Base-by-base conservation (phyloP, 106 monocot genomes). In the Phalaenopsis aphrodite region DNA sequence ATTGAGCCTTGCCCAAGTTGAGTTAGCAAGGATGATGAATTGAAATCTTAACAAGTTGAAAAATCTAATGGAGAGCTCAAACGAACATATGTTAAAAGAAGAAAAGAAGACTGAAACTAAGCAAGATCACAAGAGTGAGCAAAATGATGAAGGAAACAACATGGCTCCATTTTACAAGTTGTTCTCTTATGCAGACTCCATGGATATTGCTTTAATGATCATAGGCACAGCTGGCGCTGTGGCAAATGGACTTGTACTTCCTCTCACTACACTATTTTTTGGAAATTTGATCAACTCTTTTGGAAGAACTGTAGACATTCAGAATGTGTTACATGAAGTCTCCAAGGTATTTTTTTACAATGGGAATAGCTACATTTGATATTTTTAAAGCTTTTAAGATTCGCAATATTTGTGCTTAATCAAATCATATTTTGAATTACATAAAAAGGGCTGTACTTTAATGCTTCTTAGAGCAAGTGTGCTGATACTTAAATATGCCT, bases 211-310 rank as follows among this genome's bases (percentile, higher is more conserved):
- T 52, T 73, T 80, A 41, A 80, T 80, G 80, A 55, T n/a, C 8
- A 72, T 80, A 30, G 80, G 80, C 4, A 55, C 80, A 41, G 71
- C 30, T 8, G 80, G 72, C 14, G 80, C 80, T 39, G 55, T 72
- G 39, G 80, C 80, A 73, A 80, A 80, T 56, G 80, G 80, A 39
- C 72, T 72, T 16, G 80, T 80, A 9, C 71, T 72, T 16, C 91
- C 91, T n/a, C 76, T 91, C 9, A 85, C 86, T 76, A 88, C 88
- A 37, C 37, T 91, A 81, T 79, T 91, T 7, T 87, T 91, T 55
- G 91, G 91, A 48, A 73, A 82, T 37, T 16, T 87, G 79, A 85
- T 87, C 14, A 58, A 91, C 30, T 78, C 88, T 14, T 88, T 91
- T 80, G 88, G 91, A 64, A n/a, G 42, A 39, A 85, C 69, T 17